Conservation (phyloP, 352 stramenopile genomes). For the Globisporangium parvum region DNA sequence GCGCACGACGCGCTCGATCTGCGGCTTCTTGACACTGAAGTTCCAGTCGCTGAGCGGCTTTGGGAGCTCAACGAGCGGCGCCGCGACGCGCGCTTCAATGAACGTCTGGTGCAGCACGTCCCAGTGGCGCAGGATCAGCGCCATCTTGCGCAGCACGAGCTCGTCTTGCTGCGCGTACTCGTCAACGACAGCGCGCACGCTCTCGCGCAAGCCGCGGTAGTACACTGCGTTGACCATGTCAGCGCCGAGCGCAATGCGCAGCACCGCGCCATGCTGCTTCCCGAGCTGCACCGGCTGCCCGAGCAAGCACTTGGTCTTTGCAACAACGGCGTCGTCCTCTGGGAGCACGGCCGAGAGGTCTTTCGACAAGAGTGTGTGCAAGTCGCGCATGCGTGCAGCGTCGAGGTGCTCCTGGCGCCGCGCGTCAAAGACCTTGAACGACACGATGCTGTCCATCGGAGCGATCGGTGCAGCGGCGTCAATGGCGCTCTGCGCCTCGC, state of each 20-base stretch:
- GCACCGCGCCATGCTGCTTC: conserved; percentile 48
- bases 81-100: conserved; percentile 42
- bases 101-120: conserved; percentile 52
- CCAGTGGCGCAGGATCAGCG: conserved; percentile 65
- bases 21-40: conserved; percentile 63
- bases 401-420: conserved; percentile 31
- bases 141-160: conserved; percentile 57
- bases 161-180: conserved; percentile 49
- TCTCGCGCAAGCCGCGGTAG: conserved; percentile 27
- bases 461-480: conserved; percentile 8
- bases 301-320: conserved; percentile 61
- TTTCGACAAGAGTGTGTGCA: conserved; percentile 69
- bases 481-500: neutral
- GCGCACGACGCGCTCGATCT: conserved; percentile 55
- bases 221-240: conserved; percentile 83
- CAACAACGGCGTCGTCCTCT: conserved; percentile 21
- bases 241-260: conserved; percentile 82
- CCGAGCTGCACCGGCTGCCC: conserved; percentile 79
- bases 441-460: conserved; percentile 73
- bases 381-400: conserved; percentile 40
- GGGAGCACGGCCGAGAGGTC: conserved; percentile 53
- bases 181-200: conserved; percentile 25
- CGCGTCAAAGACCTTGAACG: conserved; percentile 65
- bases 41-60: conserved; percentile 66
- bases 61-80: conserved; percentile 29